Conservation (phyloP, 2,329 filamentous ascomycete genomes). For the Calonectria leucothoes region DNA sequence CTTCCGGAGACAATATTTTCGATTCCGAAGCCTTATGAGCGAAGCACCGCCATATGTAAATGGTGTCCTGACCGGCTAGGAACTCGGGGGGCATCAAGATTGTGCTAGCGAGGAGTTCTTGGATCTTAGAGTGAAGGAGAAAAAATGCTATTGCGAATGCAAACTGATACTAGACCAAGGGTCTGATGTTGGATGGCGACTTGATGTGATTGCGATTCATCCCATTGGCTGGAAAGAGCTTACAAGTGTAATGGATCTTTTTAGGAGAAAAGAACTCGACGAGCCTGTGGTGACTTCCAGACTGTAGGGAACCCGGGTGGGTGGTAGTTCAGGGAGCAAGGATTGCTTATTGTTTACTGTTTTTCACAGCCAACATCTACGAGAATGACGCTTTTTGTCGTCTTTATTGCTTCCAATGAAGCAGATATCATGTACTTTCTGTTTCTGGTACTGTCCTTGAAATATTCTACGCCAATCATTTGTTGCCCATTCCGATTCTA, state of each 20-base stretch:
- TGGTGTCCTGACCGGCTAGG: constrained; percentile 44
- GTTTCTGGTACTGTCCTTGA: neutral
- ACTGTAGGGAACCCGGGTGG: neutral
- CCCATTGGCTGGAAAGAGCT: constrained; percentile 46
- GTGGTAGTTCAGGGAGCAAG: neutral
- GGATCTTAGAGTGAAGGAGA: constrained; percentile 18
- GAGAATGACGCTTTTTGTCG: neutral
- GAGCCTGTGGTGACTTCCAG: constrained; percentile 2
- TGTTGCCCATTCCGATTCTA: neutral
- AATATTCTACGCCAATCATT: neutral
- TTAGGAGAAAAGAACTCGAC: constrained; percentile 45
- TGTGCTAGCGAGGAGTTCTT: constrained; percentile 40
- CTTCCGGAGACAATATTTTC: constrained; percentile 67
- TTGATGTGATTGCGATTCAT: constrained; percentile 42
- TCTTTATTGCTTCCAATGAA: neutral
- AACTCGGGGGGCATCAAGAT: constrained; percentile 41
- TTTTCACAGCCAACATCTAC: neutral
- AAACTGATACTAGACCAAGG: constrained; percentile 35
- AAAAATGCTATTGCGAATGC: constrained; percentile 49
- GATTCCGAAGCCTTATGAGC: constrained; percentile 72
- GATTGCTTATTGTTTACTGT: neutral
- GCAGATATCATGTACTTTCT: neutral
- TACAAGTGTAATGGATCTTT: constrained; percentile 30
- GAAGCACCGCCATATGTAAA: constrained; percentile 63
- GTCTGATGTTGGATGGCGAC: constrained; percentile 38